Percentiles rank a stretch among this genome's conserved stretches.
These are phyloP conservation scores for Dacryopinax primogenitus DNA, from an alignment of 768 basidiomycete species.

Conservation along the genomic window DNA sequence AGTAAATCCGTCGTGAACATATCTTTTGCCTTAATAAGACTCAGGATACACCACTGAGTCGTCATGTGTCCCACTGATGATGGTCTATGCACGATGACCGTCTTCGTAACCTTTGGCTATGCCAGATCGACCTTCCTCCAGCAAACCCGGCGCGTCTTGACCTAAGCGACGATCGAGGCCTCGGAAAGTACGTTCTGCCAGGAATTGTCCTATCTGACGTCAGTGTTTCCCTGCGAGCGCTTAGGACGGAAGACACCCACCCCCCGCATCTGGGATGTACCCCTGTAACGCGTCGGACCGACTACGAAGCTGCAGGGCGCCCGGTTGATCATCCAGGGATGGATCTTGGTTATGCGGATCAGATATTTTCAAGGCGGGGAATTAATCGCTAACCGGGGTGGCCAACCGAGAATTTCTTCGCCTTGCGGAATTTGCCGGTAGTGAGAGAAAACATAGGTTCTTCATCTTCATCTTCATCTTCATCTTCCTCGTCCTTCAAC, in stretches of 20 bases:
- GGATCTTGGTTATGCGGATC: constrained; percentile 16
- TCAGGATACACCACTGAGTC: not conserved
- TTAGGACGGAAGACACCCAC: constrained; percentile 29
- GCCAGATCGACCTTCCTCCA: constrained; percentile 84
- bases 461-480: constrained; percentile 45
- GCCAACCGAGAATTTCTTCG: constrained; percentile 45
- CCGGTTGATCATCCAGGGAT: constrained; percentile 21
- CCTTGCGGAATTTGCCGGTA: constrained; percentile 73
- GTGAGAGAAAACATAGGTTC: constrained; percentile 72
- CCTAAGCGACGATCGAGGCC: constrained; percentile 71
- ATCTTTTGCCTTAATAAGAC: not conserved
- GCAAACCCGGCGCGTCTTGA: constrained; percentile 59
- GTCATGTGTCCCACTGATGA: not conserved
- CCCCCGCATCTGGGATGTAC: constrained; percentile 56
- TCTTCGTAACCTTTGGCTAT: constrained; percentile 72
- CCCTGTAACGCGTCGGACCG: constrained; percentile 46
- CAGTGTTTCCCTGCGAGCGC: constrained; percentile 10
- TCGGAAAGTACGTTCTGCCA: constrained; percentile 59
- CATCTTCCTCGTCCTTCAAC: constrained; percentile 36
- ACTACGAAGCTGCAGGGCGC: constrained; percentile 47
- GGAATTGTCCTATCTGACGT: constrained; percentile 43
- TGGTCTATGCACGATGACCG: constrained; percentile 30
- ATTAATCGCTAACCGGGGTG: not conserved
- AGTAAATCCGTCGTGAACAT: not conserved
- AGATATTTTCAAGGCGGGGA: not conserved